Evolutionary conservation across 768 basidiomycete species (phyloP).

Genomic region (Lactifluus pinguis): DNA sequence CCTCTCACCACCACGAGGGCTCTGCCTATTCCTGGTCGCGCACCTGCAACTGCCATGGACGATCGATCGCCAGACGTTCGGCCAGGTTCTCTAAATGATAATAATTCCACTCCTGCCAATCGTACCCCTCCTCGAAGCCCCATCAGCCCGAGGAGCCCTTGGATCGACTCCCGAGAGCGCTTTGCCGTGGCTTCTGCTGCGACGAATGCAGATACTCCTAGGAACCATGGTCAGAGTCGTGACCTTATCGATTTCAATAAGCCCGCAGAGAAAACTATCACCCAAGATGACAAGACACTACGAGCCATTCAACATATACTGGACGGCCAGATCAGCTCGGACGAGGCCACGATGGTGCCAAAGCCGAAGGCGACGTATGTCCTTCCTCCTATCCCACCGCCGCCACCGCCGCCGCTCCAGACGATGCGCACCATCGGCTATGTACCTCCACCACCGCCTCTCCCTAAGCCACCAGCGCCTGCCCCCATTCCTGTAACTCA

Average conservation of each 20-base stretch:
- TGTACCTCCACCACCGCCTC: slow-evolving; percentile 18
- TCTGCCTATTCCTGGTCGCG: slow-evolving; percentile 12
- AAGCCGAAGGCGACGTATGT: slow-evolving; percentile 7
- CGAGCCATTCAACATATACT: slow-evolving; percentile 12
- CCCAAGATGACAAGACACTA: slow-evolving; percentile 15
- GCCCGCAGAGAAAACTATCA: slow-evolving; percentile 14
- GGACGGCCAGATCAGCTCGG: slow-evolving; percentile 12
- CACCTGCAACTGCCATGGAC: slow-evolving; percentile 13
- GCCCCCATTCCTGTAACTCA: slow-evolving; percentile 5
- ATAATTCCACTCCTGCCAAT: background rate
- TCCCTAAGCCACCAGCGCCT: slow-evolving; percentile 8
- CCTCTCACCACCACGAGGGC: slow-evolving; percentile 4
- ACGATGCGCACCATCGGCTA: slow-evolving; percentile 11
- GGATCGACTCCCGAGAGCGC: slow-evolving; percentile 30
- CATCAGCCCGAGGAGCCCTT: slow-evolving; percentile 41
- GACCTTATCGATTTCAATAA: slow-evolving; percentile 17
- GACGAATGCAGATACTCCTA: slow-evolving; percentile 5
- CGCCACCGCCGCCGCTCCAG: slow-evolving; percentile 12
- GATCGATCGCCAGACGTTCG: slow-evolving; percentile 12
- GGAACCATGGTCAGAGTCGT: slow-evolving; percentile 4
- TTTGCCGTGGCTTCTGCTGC: background rate
- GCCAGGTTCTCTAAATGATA: slow-evolving; percentile 3
- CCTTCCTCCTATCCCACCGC: slow-evolving; percentile 18
- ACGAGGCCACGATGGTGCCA: slow-evolving; percentile 14
- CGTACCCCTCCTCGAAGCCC: slow-evolving; percentile 54